Evolutionary conservation across 768 basidiomycete genomes (phyloP), one percentile per base, ranked within the genome.

Genomic region (Tricholoma flavovirens): DNA sequence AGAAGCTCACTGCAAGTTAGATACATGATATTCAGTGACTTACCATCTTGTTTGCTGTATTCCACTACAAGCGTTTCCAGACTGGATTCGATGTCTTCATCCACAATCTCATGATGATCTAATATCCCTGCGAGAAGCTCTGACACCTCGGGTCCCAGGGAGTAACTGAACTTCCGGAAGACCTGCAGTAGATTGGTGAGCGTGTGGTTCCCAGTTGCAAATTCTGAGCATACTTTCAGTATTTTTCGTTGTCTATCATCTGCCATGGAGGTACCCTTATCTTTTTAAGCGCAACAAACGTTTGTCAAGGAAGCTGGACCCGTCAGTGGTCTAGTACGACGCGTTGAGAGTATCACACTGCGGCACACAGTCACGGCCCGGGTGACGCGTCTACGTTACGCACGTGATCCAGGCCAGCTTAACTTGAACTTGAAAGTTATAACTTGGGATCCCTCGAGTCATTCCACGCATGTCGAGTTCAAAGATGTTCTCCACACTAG

Each of bases 21-120:
- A 53, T 15, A 49, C 15, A 54, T 9, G 8, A 5, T 50, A 19
- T 6, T 29, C 24, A 29, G 42, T 22, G 8, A 65, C 74, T 40
- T 60, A 84, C 92, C 91, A 75, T 93, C 92, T 69, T 94, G 91
- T 63, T 86, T 90, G 63, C 91, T 91, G 63, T 93, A 94, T 62
- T 92, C 90, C 60, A 88, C 84, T 7, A 90, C 90, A 26, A 94
- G 77, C 43, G 84, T 82, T 62, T 93, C 92, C 11, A 93, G 72
- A 43, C 89, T 88, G 38, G 77, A 76, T 59, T 92, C 89, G 15
- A 88, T 74, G 45, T 90, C 86, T 26, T 82, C 78, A 51, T 86
- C 83, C 3, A 75, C 66, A 46, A 94, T 87, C 49, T 87, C 84
- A 68, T 93, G 86, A 56, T 78, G 72, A 46, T 83, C 80, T 15